Conservation (phyloP, 2,329 filamentous ascomycete genomes). For the Aspergillus ibericus region DNA sequence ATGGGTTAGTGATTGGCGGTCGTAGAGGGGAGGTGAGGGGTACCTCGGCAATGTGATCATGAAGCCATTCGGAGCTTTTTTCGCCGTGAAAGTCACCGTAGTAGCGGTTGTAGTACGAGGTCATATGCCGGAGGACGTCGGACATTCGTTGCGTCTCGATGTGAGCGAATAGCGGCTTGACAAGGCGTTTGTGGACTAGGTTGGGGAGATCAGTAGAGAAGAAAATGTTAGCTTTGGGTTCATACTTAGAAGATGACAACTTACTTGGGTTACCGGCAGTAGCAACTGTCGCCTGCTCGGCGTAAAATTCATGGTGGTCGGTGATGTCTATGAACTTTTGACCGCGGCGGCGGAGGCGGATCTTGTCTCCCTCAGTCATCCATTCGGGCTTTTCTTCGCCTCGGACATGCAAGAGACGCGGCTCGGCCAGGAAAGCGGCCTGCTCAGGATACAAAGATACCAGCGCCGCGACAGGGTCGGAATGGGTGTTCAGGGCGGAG, state of each 20-base stretch:
- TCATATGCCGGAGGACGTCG: constrained; percentile 1
- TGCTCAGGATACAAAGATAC: background rate
- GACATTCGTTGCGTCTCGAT: background rate
- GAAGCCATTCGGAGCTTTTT: constrained; percentile 2
- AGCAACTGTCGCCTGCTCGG: background rate
- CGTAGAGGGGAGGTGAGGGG: background rate
- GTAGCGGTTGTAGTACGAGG: constrained; percentile 6
- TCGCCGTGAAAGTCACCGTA: constrained; percentile 3
- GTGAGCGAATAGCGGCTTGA: background rate
- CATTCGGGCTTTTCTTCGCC: background rate
- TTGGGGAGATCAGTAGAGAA: background rate
- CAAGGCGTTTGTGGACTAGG: background rate
- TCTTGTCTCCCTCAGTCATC: constrained; percentile 7
- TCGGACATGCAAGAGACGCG: background rate
- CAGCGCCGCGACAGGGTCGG: constrained; percentile 2
- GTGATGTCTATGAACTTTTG: constrained; percentile 4
- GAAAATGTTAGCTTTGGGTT: background rate
- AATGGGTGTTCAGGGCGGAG: background rate
- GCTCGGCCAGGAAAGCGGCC: background rate
- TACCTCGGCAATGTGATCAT: background rate
- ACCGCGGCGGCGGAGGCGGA: background rate
- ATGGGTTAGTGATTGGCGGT: background rate
- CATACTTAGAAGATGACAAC: background rate
- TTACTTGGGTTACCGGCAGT: background rate
- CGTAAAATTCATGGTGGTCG: background rate